phyloP scores from a whole-genome alignment of 164 flowering plant species.

The Cinnamomum chago region DNA sequence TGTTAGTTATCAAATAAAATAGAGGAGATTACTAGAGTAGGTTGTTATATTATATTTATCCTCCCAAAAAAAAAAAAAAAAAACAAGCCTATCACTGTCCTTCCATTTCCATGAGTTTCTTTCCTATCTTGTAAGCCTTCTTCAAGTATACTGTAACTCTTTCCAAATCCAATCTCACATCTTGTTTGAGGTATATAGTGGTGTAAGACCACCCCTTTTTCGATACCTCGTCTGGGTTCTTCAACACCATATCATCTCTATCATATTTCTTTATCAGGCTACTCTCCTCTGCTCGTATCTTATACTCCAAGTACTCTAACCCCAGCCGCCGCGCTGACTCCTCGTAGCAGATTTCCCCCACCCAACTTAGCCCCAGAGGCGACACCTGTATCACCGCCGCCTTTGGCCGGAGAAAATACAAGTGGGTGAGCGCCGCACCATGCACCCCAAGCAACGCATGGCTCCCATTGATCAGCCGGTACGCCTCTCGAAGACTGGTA shows the following conservation, averaged over 20 bases:
- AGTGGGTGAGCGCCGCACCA: slow-evolving; percentile 45
- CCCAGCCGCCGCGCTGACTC: slow-evolving; percentile 28
- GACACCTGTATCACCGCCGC: slow-evolving; percentile 38
- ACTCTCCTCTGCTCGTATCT: slow-evolving; percentile 35
- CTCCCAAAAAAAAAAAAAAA: too few relatives aligned
- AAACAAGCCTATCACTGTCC: background rate
- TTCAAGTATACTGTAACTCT: slow-evolving; percentile 35
- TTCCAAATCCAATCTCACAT: slow-evolving; percentile 41
- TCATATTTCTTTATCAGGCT: slow-evolving; percentile 40
- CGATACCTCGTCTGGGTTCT: slow-evolving; percentile 24
- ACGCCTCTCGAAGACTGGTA: slow-evolving; percentile 26
- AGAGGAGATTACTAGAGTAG: too few relatives aligned
- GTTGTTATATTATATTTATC: too few relatives aligned
- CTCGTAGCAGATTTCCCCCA: slow-evolving; percentile 25
- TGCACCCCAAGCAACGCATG: slow-evolving; percentile 53
- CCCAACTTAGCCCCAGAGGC: slow-evolving; percentile 37
- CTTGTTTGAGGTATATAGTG: slow-evolving; percentile 43
- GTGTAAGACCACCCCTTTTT: slow-evolving; percentile 22
- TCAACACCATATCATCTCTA: slow-evolving; percentile 33
- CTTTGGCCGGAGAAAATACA: slow-evolving; percentile 30
- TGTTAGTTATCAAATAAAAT: too few relatives aligned
- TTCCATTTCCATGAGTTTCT: slow-evolving; percentile 28
- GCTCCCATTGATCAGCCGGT: slow-evolving; percentile 31
- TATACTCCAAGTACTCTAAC: slow-evolving; percentile 37
- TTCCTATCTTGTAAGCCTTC: slow-evolving; percentile 34